Evolutionary conservation across 768 basidiomycete species (phyloP), one percentile per base, ranked within the genome.

Genomic region (Royoungia palumana): DNA sequence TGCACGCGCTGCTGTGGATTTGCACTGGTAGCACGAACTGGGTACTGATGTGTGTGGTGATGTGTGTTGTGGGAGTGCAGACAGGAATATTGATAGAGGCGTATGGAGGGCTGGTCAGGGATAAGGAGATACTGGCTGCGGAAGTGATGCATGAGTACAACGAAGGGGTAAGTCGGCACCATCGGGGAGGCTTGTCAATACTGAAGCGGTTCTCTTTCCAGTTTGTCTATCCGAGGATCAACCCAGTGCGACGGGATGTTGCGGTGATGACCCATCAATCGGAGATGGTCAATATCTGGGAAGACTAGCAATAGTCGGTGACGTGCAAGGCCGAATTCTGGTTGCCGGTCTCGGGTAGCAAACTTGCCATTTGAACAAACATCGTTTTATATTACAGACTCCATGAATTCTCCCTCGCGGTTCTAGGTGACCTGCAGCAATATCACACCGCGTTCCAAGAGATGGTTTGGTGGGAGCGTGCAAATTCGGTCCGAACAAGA

Each of bases 71-170:
- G 17, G 75, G 85, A 3, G 67, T 77, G 35, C 87, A 89, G 75
- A 89, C 85, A 58, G 55, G 73, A 55, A 35, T 51, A 4, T 10
- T 60, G 24, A 32, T 47, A 16, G 27, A 57, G 30, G 53, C 79
- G 39, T 93, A 85, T 66, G 77, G 78, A 30, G 72, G 74, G 2
- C 62, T 90, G 50, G 41, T 92, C 16, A 91, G 88, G 62, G 90
- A 93, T 70, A 81, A 76, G 55, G 80, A 76, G 35, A 79, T 89
- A 40, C 77, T 93, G 49, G 78, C 86, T 10, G 78, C 85, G 3
- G 90, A 92, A 62, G 87, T 91, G 16, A 75, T 93, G 77, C 79
- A 82, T 59, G 90, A 93, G 66, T 93, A 93, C 59, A 87, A 93
- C 53, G 73, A 82, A 64, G 81, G 79, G 69, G 90, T 89, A 55